Evolutionary conservation across 345 rosid species (phyloP), one percentile per base, ranked within the genome.

Genomic region (Excoecaria cochinchinensis): DNA sequence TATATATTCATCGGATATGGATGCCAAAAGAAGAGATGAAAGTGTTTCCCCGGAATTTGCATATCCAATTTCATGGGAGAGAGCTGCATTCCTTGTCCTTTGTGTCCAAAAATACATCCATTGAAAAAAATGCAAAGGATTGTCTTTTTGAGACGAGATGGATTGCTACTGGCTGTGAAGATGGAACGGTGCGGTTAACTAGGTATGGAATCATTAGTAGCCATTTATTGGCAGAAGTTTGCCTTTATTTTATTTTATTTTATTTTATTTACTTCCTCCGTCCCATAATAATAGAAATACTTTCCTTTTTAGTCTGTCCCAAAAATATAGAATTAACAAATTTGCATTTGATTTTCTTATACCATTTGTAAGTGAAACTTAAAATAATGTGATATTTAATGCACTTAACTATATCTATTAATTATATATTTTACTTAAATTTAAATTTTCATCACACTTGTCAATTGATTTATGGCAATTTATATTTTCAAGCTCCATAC

Each of bases 121-220:
- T 46, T 74, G 80, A 81, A 69, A 77, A 69, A 71, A 82, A 79
- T 69, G 79, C 67, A 67, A 83, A 80, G 82, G 53, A 74, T 60
- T 22, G 57, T 63, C 70, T 66, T 76, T 83, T 72, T 69, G 82
- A 75, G 67, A 82, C 89, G 47, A 88, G 90, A 79, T 95, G 99
- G 98, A 81, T 95, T 85, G 92, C 92, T 66, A 91, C 99, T 77
- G 98, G 99, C 42, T 93, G 97, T 86, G 98, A 95, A 85, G 98
- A 93, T 87, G 98, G 99, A 83, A 90, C 97, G 67, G 98, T 95
- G 79, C 90, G 99, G 83, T 82, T 95, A 88, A 93, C 96, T 58
- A 86, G 92, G 99, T 95, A 83, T 71, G 79, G 40, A 19, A 51
- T 50, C 9, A 15, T 60, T 47, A 16, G 10, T 31, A 15, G 57